Evolutionary conservation across 257 asterid species (phyloP).

Genomic region (Nicotiana attenuata): DNA sequence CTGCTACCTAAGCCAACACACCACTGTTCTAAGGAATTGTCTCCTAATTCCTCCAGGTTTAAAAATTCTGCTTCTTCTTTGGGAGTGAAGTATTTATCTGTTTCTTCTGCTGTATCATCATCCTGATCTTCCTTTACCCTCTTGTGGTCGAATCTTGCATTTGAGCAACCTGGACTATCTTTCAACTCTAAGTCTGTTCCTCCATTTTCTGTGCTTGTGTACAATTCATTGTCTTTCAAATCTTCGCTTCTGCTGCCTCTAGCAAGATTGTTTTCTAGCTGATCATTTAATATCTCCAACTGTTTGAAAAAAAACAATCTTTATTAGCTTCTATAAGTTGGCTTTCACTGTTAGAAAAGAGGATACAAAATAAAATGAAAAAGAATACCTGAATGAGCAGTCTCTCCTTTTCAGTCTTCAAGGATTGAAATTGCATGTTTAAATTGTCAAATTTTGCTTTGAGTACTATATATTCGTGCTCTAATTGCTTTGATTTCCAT

Average conservation of each 20-base stretch:
- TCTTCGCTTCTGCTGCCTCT: constrained; percentile 14
- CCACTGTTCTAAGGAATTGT: constrained; percentile 38
- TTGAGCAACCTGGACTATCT: background rate
- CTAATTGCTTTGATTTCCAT: constrained; percentile 63
- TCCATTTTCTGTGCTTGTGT: constrained; percentile 13
- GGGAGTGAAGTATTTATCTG: background rate
- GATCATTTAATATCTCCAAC: constrained; percentile 40
- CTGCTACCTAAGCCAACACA: constrained; percentile 34
- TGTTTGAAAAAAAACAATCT: constrained; percentile 7
- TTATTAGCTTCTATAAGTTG: background rate
- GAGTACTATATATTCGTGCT: constrained; percentile 32
- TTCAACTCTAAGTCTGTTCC: constrained; percentile 10
- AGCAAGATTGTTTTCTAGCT: background rate
- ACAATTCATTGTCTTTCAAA: constrained; percentile 4
- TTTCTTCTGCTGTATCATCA: background rate
- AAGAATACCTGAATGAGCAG: constrained; percentile 39
- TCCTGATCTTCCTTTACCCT: background rate
- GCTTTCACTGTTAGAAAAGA: background rate
- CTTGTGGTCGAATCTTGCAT: background rate
- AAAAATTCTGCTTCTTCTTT: constrained; percentile 24
- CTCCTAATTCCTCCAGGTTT: constrained; percentile 21
- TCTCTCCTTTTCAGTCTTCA: constrained; percentile 40
- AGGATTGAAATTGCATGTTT: constrained; percentile 26
- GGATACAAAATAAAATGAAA: background rate
- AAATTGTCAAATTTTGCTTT: constrained; percentile 31